Conservation (phyloP, 2,329 filamentous ascomycete genomes). For the Dryadomyces quercivorus region DNA sequence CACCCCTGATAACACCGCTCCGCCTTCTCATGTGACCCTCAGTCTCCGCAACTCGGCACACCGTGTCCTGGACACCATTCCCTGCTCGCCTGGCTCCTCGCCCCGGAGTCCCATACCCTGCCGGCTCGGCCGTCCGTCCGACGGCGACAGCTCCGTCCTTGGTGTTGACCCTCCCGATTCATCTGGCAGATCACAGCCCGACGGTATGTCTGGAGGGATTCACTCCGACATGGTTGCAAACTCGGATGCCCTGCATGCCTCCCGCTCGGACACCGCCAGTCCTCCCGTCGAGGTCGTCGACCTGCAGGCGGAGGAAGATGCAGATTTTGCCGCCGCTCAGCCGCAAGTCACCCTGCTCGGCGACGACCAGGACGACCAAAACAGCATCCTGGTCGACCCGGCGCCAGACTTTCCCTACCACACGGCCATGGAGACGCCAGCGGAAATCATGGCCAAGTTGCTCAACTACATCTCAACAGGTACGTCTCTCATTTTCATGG, state of each 20-base stretch:
- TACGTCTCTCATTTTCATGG: too few species aligned
- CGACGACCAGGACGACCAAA: conserved; percentile 6
- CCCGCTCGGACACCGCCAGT: conserved; percentile 27
- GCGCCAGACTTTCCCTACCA: conserved; percentile 34
- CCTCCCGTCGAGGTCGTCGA: conserved; percentile 32
- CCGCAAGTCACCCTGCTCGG: conserved; percentile 14
- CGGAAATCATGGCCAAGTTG: conserved; percentile 18
- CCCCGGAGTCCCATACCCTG: conserved; percentile 15
- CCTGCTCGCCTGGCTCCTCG: conserved; percentile 19
- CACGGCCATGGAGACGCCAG: conserved; percentile 14
- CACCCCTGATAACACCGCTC: not conserved
- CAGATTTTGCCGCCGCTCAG: conserved; percentile 9
- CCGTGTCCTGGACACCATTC: conserved; percentile 25
- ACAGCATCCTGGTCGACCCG: conserved; percentile 25
- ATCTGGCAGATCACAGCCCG: not conserved
- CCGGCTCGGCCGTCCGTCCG: not conserved
- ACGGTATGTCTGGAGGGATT: not conserved
- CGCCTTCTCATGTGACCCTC: conserved; percentile 33
- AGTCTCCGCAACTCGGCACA: conserved; percentile 38
- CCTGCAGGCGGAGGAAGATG: conserved; percentile 24
- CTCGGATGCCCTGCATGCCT: conserved; percentile 16
- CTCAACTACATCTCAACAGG: conserved; percentile 15
- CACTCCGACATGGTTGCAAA: not conserved
- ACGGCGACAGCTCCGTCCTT: conserved; percentile 3
- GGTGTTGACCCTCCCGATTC: conserved; percentile 34